A percentile compares a stretch with the other conserved stretches of the same genome.
Conservation (phyloP, 805 yeast species). For the Metschnikowia continentalis region DNA sequence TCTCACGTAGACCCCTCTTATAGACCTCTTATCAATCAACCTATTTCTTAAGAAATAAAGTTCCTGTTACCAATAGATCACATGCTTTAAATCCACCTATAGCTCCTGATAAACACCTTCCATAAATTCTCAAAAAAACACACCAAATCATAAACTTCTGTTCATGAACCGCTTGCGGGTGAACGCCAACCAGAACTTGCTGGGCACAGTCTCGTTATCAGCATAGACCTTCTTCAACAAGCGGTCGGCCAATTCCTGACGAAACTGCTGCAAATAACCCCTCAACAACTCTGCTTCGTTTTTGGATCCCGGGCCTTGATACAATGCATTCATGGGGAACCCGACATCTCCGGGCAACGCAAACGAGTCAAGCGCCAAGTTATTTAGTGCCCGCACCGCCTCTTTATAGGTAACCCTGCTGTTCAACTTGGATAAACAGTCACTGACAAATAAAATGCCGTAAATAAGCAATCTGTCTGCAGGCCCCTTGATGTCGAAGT, state of each 20-base stretch:
- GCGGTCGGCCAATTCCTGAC: conserved; percentile 88
- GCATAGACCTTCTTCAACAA: conserved; percentile 69
- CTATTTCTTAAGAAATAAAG: too few species aligned
- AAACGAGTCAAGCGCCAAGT: conserved; percentile 82
- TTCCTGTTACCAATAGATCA: too few species aligned
- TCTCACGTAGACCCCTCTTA: too few species aligned
- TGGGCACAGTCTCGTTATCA: conserved; percentile 58
- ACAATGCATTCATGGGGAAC: conserved; percentile 83
- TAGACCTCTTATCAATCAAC: too few species aligned
- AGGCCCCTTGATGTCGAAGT: conserved; percentile 94
- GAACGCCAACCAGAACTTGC: conserved; percentile 94
- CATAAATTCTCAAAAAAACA: too few species aligned
- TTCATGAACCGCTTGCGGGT: conserved; percentile 95
- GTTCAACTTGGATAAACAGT: conserved; percentile 66
- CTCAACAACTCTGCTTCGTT: conserved; percentile 76
- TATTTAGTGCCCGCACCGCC: conserved; percentile 67
- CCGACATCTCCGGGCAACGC: conserved; percentile 93
- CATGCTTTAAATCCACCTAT: too few species aligned
- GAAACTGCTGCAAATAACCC: conserved; percentile 81
- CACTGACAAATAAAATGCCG: conserved; percentile 86
- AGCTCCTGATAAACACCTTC: too few species aligned
- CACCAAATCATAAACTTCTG: conserved; percentile 52
- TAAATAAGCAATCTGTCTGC: conserved; percentile 90
- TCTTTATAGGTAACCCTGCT: conserved; percentile 49
- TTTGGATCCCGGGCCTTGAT: conserved; percentile 68